phyloP scores from a whole-genome alignment of 2,329 filamentous ascomycete species.

The Aspergillus viridinutans region DNA sequence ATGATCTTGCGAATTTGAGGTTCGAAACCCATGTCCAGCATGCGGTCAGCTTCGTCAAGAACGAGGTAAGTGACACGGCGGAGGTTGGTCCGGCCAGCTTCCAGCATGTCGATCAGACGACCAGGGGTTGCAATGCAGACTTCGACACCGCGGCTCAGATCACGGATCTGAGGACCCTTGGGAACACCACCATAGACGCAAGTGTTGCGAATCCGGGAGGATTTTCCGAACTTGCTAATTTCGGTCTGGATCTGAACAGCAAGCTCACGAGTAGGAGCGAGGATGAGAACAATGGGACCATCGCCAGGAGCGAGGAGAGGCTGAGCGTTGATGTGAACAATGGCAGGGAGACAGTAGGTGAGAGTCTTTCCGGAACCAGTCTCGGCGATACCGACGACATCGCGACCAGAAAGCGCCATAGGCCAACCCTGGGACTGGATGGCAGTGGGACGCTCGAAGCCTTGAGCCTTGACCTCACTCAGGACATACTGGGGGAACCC shows the following conservation, averaged over 20 bases:
- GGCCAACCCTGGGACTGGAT: conserved; percentile 99
- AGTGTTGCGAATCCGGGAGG: conserved; percentile 95
- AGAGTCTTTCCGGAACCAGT: conserved; percentile 99
- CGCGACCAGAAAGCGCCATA: conserved; percentile 95
- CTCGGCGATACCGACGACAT: conserved; percentile 98
- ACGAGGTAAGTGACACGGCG: conserved; percentile 97
- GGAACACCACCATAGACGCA: conserved; percentile 99
- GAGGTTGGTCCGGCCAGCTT: conserved; percentile 96
- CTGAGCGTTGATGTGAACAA: conserved; percentile 99
- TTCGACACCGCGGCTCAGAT: conserved; percentile 91
- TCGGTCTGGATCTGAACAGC: conserved; percentile 98
- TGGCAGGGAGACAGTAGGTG: conserved; percentile 95
- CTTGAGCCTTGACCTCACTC: conserved; percentile 97
- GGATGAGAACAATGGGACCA: conserved; percentile 91
- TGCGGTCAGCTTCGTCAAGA: conserved; percentile 97
- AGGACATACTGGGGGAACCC: conserved; percentile 96
- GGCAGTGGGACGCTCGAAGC: conserved; percentile 86
- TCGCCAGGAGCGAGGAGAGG: conserved; percentile 92
- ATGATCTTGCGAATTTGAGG: conserved; percentile 99
- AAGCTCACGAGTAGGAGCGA: conserved; percentile 94
- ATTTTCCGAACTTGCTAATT: conserved; percentile 97
- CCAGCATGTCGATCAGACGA: conserved; percentile 97
- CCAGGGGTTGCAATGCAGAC: conserved; percentile 98
- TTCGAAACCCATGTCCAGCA: conserved; percentile 99
- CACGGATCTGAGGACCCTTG: conserved; percentile 93